A percentile compares a stretch with the other conserved stretches of the same genome.
phyloP scores from a whole-genome alignment of 2,329 filamentous ascomycete genomes.

The Fusarium mangiferae region DNA sequence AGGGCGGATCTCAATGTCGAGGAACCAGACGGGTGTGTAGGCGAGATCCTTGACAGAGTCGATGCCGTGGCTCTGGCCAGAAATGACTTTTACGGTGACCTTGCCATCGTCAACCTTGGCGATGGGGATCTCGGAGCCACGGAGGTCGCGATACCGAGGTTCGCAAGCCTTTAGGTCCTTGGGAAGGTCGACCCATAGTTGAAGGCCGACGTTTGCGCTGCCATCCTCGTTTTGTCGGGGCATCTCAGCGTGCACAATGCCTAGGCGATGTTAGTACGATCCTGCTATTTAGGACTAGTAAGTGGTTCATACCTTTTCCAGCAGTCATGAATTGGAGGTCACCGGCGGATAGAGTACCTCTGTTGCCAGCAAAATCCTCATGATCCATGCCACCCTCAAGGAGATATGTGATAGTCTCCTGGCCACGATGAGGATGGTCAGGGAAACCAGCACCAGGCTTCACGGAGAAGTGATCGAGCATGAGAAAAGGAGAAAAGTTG shows the following conservation, averaged over 20 bases:
- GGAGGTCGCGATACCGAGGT: conserved; percentile 89
- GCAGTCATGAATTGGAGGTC: conserved; percentile 99
- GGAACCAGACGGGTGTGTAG: conserved; percentile 96
- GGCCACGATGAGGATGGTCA: conserved; percentile 84
- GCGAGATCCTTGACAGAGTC: conserved; percentile 91
- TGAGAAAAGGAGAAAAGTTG: conserved; percentile 92
- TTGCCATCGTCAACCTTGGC: conserved; percentile 77
- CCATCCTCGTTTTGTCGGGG: conserved; percentile 82
- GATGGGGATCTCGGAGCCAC: conserved; percentile 79
- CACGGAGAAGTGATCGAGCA: conserved; percentile 93
- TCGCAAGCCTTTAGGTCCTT: conserved; percentile 85
- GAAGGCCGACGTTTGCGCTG: conserved; percentile 83
- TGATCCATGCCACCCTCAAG: conserved; percentile 88
- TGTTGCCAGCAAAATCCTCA: conserved; percentile 89
- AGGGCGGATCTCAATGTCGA: conserved; percentile 83
- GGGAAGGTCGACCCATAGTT: conserved; percentile 95
- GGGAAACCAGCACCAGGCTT: conserved; percentile 87
- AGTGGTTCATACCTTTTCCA: conserved; percentile 57
- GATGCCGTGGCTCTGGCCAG: conserved; percentile 82
- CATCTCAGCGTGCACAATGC: conserved; percentile 97
- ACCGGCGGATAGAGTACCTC: conserved; percentile 84
- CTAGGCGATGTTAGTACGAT: conserved; percentile 51
- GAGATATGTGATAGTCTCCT: conserved; percentile 90
- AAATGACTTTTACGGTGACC: conserved; percentile 90
- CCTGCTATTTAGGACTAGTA: too few species aligned